phyloP scores from a whole-genome alignment of 371 early-diverging fungal genomes.

The Mortierella sp. region DNA sequence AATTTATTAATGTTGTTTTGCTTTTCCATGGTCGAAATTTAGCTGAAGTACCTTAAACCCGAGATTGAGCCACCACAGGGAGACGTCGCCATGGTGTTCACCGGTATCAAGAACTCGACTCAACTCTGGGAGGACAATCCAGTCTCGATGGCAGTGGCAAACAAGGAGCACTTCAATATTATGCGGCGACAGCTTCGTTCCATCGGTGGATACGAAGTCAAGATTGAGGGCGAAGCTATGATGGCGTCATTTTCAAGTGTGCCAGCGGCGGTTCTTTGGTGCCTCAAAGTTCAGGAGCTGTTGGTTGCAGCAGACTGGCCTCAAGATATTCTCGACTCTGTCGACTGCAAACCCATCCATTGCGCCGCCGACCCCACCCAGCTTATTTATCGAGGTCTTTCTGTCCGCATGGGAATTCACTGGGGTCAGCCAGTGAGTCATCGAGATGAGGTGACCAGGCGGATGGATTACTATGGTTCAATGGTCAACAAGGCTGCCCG shows the following conservation, averaged over 20 bases:
- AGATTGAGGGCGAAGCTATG: constrained; percentile 98
- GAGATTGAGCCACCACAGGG: constrained; percentile 92
- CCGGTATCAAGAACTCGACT: constrained; percentile 96
- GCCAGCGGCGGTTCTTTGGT: constrained; percentile 92
- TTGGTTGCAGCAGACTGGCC: constrained; percentile 96
- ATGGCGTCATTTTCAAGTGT: constrained; percentile 95
- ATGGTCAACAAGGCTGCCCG: constrained; percentile 94
- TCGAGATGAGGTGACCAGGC: constrained; percentile 89
- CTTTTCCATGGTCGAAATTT: background rate
- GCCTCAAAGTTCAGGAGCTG: constrained; percentile 89
- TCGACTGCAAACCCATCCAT: constrained; percentile 84
- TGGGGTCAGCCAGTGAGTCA: constrained; percentile 94
- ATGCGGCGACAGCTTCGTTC: constrained; percentile 89
- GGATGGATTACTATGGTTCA: constrained; percentile 98
- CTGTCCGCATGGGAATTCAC: constrained; percentile 97
- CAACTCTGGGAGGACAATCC: constrained; percentile 92
- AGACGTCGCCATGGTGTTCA: constrained; percentile 92
- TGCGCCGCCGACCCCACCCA: constrained; percentile 60
- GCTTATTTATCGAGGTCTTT: constrained; percentile 90
- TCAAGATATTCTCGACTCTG: constrained; percentile 85
- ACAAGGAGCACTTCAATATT: constrained; percentile 89
- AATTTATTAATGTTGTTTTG: background rate
- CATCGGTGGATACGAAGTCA: constrained; percentile 97
- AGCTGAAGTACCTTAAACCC: constrained; percentile 76
- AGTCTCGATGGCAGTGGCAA: constrained; percentile 91